Evolutionary conservation across 768 basidiomycete species (phyloP).

Genomic region (Termitomyces sp.): DNA sequence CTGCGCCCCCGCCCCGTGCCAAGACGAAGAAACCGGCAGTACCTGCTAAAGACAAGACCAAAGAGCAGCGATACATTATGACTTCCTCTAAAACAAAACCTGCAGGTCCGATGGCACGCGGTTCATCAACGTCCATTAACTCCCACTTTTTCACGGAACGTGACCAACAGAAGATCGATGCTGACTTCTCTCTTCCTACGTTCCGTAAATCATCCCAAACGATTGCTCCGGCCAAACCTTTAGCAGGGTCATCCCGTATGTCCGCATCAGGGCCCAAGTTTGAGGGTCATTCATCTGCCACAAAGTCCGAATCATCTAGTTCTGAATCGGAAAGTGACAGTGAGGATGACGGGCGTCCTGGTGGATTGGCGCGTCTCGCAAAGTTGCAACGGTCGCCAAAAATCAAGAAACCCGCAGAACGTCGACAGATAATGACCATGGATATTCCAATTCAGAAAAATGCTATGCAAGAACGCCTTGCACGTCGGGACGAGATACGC

Average conservation of each 20-base stretch:
- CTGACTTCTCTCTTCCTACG: slow-evolving; percentile 36
- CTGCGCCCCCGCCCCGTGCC: neutral
- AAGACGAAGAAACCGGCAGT: slow-evolving; percentile 12
- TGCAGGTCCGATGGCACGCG: slow-evolving; percentile 3
- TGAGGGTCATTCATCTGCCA: slow-evolving; percentile 25
- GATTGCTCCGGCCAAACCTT: slow-evolving; percentile 20
- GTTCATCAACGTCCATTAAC: slow-evolving; percentile 17
- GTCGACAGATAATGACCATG: slow-evolving; percentile 63
- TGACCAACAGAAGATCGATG: slow-evolving; percentile 35
- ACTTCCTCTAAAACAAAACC: slow-evolving; percentile 15
- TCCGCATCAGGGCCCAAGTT: slow-evolving; percentile 25
- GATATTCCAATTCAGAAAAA: slow-evolving; percentile 49
- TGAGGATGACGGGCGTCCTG: slow-evolving; percentile 46
- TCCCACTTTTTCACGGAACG: slow-evolving; percentile 27
- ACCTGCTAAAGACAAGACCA: slow-evolving; percentile 9
- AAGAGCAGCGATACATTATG: slow-evolving; percentile 15
- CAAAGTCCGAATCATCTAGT: slow-evolving; percentile 33
- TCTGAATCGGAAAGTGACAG: slow-evolving; percentile 45
- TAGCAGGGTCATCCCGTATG: slow-evolving; percentile 14
- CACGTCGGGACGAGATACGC: slow-evolving; percentile 60
- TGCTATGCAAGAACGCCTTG: slow-evolving; percentile 47
- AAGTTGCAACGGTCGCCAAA: slow-evolving; percentile 62
- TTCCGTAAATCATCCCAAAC: slow-evolving; percentile 35
- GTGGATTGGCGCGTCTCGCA: slow-evolving; percentile 52
- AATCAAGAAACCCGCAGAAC: slow-evolving; percentile 54